phyloP scores from a whole-genome alignment of 352 stramenopile genomes.

The Stramenopiles sp. region DNA sequence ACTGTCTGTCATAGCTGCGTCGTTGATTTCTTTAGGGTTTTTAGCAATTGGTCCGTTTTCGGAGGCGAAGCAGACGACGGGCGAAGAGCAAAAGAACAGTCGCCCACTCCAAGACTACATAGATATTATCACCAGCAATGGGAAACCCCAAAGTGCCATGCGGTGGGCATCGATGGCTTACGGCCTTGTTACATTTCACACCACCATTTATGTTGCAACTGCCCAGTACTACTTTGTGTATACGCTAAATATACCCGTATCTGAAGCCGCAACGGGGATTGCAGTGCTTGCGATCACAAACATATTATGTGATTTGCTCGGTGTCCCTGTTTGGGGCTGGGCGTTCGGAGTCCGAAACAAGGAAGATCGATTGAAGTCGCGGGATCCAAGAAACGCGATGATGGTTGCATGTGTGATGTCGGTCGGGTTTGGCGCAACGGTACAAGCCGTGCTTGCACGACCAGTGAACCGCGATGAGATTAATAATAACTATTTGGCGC shows the following conservation, averaged over 20 bases:
- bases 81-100: too few relatives aligned
- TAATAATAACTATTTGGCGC: neutral
- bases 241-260: neutral
- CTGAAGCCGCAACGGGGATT: neutral
- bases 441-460: too few relatives aligned
- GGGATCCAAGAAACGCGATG: neutral
- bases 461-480: neutral
- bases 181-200: neutral
- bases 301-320: neutral
- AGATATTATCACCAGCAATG: too few relatives aligned
- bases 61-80: too few relatives aligned
- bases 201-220: neutral
- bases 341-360: neutral
- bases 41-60: too few relatives aligned
- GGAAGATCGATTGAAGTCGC: neutral
- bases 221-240: neutral
- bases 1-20: too few relatives aligned
- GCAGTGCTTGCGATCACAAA: neutral
- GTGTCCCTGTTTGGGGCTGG: neutral
- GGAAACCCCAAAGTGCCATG: neutral
- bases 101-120: too few relatives aligned
- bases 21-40: too few relatives aligned
- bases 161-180: neutral
- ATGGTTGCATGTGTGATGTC: neutral
- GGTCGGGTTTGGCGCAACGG: neutral